Evolutionary conservation across 2,329 filamentous ascomycete species (phyloP), one percentile per base, ranked within the genome.

Genomic region (Talaromyces sp.): DNA sequence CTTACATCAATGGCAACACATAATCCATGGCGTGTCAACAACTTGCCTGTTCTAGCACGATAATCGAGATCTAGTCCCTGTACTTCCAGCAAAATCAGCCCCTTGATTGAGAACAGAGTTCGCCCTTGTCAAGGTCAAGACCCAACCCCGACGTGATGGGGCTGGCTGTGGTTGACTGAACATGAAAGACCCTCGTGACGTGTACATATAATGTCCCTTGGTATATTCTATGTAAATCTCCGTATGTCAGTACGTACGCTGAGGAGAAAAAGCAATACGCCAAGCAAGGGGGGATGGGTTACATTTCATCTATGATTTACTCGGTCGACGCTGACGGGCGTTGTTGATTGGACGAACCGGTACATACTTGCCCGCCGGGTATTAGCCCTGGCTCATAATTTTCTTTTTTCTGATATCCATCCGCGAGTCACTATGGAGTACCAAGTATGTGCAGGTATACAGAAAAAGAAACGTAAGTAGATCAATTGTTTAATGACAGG

Each of bases 101-200:
- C 41, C 43, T 35, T 13, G 43, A 61, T 61, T 61, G 11, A 9
- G n/a, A 33, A 45, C 25, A 19, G 41, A 60, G n/a, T 39, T 31
- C 27, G 45, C 45, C 58, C 59, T 39, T 61, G 59, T 61, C 45
- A 35, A 39, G 22, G 13, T 22, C 19, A 47, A 47, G 22, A n/a
- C 13, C 43, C 15, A 45, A 39, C 17, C 15, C 22, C 45, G 8
- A 19, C 15, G 8, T 62, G 19, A 43, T 11, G 33, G 19, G 52
- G 52, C 33, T 62, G 22, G 60, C 47, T 37, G 41, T 61, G 33
- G 33, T 56, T 4, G 52, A 47, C 43, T 19, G 25, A 33, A 7
- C 41, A 47, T 52, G 45, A 35, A 35, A 37, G 43, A 39, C 43
- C 45, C 59, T 62, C 60, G 60, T 62, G 60, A 62, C 60, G 47